phyloP scores from a whole-genome alignment of 1,284 basidiomycete species.

The Cryptococcus deneoformans region DNA sequence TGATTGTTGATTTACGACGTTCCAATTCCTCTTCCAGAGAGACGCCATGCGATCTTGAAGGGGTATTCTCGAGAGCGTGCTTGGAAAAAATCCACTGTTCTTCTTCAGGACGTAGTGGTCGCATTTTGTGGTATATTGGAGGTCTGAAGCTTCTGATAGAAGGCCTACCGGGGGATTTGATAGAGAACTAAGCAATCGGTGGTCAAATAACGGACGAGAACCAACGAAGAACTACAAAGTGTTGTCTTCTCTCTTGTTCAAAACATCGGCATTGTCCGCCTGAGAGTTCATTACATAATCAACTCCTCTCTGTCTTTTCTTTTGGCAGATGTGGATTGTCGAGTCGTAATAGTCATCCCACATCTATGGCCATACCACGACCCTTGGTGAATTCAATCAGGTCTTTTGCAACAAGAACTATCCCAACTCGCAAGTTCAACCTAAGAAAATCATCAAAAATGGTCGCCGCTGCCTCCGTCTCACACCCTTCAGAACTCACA shows the following conservation, averaged over 20 bases:
- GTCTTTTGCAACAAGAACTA: not conserved
- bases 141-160: too few species aligned
- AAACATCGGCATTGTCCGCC: too few species aligned
- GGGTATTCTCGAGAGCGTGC: slow-evolving; percentile 24
- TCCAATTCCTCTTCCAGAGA: slow-evolving; percentile 27
- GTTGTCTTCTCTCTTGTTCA: too few species aligned
- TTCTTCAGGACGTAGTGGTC: slow-evolving; percentile 23
- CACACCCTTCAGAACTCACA: slow-evolving; percentile 31
- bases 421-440: slow-evolving; percentile 3
- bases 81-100: slow-evolving; percentile 36
- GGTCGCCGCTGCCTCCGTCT: slow-evolving; percentile 35
- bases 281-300: too few species aligned
- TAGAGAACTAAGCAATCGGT: too few species aligned
- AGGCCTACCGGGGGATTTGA: too few species aligned
- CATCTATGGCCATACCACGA: too few species aligned
- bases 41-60: slow-evolving; percentile 30
- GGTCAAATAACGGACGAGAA: too few species aligned
- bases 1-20: slow-evolving; percentile 26
- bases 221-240: too few species aligned
- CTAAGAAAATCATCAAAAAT: slow-evolving; percentile 15
- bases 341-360: too few species aligned
- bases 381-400: not conserved
- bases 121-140: slow-evolving; percentile 18
- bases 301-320: too few species aligned
- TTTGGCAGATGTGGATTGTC: too few species aligned